Conservation (phyloP, 2,329 filamentous ascomycete genomes). For the Arthrobotrys iridis region DNA sequence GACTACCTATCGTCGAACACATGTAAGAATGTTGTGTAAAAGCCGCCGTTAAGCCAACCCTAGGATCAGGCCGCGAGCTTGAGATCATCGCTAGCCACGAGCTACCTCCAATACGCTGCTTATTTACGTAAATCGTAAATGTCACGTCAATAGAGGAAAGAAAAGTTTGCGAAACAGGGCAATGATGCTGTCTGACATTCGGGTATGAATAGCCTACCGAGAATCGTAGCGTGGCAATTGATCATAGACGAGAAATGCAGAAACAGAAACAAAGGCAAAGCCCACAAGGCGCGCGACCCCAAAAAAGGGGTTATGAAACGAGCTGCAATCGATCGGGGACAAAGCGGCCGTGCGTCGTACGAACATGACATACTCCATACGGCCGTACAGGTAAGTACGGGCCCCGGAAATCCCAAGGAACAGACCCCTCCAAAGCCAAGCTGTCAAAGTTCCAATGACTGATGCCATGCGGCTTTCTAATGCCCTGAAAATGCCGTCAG, state of each 20-base stretch:
- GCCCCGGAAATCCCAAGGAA: background rate
- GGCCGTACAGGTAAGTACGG: background rate
- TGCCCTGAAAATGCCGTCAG: conserved; percentile 28
- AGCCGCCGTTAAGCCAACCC: too few relatives aligned
- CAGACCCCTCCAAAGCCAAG: background rate
- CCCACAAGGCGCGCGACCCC: background rate
- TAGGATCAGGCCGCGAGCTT: background rate
- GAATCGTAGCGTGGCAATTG: background rate
- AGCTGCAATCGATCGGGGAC: conserved; percentile 2
- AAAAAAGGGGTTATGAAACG: conserved; percentile 12
- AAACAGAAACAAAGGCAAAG: conserved; percentile 22
- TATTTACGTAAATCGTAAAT: conserved; percentile 1
- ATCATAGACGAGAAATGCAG: conserved; percentile 11
- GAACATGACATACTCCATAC: background rate
- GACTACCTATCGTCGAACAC: too few relatives aligned
- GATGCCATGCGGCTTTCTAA: background rate
- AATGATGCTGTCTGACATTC: background rate
- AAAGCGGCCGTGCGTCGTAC: background rate
- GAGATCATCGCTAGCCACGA: background rate
- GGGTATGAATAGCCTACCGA: background rate
- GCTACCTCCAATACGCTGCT: background rate
- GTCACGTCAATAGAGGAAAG: background rate
- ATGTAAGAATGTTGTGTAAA: too few relatives aligned
- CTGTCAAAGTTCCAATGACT: conserved; percentile 16
- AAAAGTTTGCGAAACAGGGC: background rate